Evolutionary conservation across 768 basidiomycete species (phyloP), one percentile per base, ranked within the genome.

Genomic region (Dentipellis sp.): DNA sequence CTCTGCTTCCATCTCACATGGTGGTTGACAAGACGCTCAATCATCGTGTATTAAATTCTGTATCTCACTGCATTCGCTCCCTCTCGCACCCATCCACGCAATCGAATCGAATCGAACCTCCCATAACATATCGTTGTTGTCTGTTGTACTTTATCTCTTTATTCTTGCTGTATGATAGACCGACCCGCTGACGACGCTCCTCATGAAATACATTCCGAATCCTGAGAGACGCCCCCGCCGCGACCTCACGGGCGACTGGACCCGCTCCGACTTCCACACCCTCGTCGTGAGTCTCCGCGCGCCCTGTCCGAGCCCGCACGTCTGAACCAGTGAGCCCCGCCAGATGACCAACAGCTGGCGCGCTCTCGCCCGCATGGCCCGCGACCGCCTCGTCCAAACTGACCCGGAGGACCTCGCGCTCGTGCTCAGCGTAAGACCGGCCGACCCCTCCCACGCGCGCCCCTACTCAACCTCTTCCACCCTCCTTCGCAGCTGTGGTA

Each of bases 321-420:
- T 16, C 9, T 64, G 52, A 3, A 34, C 29, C 45, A 21, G 23
- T 19, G 17, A n/a, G n/a, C 52, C 53, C 22, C 16, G 29, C 40
- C 59, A 92, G 90, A 90, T 90, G 85, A 83, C 86, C 40, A 92
- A 93, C 63, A 89, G 85, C 65, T 93, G 91, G 91, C 77, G 91
- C 53, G 81, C 90, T 1, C 65, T 92, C 54, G 90, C 90, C n/a
- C 78, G 74, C 59, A 89, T 91, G 86, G 88, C 90, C 36, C 78
- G 86, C 65, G 90, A 92, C 67, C 75, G 82, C 35, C 79, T 92
- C 54, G 82, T 91, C 19, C 74, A 76, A 16, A 74, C 86, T 51
- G 77, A 86, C 60, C 87, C 90, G 0, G 82, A 82, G 59, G 85
- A 91, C 55, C 60, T 90, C 49, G 65, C 66, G 9, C 74, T 78